Evolutionary conservation across 257 asterid genomes (phyloP).

Genomic region (Lycium barbarum): DNA sequence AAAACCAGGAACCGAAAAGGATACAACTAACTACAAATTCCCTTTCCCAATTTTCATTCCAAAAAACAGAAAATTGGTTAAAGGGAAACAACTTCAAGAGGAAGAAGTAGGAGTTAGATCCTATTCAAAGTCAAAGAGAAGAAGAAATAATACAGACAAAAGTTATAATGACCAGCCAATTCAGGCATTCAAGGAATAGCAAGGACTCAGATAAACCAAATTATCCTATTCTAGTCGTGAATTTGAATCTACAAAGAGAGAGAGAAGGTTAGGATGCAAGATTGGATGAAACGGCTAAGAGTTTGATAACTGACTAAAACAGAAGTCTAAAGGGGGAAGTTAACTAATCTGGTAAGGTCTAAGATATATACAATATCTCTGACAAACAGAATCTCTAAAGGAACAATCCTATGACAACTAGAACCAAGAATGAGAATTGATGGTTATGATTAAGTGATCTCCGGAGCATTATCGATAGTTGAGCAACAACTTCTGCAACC

Average conservation of each 20-base stretch:
- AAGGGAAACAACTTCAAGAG: constrained; percentile 46
- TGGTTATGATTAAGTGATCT: neutral
- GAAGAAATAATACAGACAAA: neutral
- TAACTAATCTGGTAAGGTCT: constrained; percentile 13
- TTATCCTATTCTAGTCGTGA: constrained; percentile 13
- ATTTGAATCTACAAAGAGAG: constrained; percentile 6
- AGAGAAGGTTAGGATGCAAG: neutral
- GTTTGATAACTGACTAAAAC: constrained; percentile 19
- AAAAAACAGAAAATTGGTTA: constrained; percentile 65
- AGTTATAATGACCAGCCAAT: constrained; percentile 33
- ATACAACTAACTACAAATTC: constrained; percentile 44
- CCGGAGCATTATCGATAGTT: neutral
- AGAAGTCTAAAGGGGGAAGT: neutral
- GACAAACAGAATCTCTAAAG: neutral
- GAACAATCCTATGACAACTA: constrained; percentile 9
- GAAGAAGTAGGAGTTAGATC: constrained; percentile 40
- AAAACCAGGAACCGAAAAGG: constrained; percentile 34
- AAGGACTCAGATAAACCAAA: constrained; percentile 14
- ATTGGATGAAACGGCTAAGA: constrained; percentile 6
- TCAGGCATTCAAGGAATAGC: constrained; percentile 33
- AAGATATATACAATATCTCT: constrained; percentile 26
- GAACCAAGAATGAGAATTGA: constrained; percentile 3
- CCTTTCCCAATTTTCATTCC: constrained; percentile 62
- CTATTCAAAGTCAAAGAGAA: constrained; percentile 36
- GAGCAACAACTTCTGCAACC: neutral